Conservation (phyloP, 805 yeast species). For the Kuraishia piskuri region DNA sequence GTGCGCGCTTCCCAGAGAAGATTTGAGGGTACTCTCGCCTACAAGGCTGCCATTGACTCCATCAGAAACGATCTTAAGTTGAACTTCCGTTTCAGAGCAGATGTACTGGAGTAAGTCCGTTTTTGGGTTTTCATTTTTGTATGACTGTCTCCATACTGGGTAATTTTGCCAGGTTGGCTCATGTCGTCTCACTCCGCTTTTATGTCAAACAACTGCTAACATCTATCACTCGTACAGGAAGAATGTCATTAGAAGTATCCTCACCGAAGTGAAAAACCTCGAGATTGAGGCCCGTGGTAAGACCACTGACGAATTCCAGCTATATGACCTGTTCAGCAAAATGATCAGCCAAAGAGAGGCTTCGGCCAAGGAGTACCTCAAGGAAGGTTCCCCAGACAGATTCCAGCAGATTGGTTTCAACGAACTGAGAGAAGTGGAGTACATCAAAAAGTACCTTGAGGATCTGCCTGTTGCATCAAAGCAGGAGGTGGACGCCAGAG, state of each 20-base stretch:
- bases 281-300: constrained; percentile 22
- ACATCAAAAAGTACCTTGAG: constrained; percentile 24
- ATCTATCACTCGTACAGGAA: constrained; percentile 11
- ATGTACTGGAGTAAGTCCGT: constrained; percentile 17
- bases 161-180: background rate
- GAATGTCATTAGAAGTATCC: constrained; percentile 29
- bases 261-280: constrained; percentile 30
- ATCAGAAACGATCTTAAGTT: constrained; percentile 25
- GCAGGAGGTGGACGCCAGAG: constrained; percentile 23
- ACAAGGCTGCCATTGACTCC: constrained; percentile 15
- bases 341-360: constrained; percentile 31
- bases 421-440: constrained; percentile 28
- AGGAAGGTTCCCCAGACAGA: constrained; percentile 31
- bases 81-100: constrained; percentile 24
- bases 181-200: background rate
- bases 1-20: constrained; percentile 6
- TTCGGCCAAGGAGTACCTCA: constrained; percentile 27
- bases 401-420: constrained; percentile 26
- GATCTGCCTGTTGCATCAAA: constrained; percentile 27
- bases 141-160: background rate
- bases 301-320: constrained; percentile 20
- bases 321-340: constrained; percentile 24
- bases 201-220: background rate
- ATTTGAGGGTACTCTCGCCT: constrained; percentile 19
- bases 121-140: background rate